phyloP scores from a whole-genome alignment of 2,329 filamentous ascomycete species.

The Zarea fungicola region DNA sequence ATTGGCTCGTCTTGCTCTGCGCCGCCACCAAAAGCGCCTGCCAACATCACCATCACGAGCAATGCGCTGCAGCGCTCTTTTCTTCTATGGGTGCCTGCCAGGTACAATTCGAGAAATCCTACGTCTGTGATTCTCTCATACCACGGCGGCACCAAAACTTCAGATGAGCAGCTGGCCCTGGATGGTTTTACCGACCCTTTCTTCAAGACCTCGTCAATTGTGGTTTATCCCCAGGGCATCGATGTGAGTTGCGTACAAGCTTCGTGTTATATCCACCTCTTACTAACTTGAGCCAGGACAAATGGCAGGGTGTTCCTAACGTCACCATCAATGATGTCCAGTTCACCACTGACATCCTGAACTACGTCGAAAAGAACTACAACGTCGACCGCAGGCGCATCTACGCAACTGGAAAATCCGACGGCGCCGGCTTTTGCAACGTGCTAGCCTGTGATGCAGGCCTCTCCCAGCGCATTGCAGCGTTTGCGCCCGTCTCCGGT shows the following conservation, averaged over 20 bases:
- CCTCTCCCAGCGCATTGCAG: conserved; percentile 31
- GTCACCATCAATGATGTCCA: conserved; percentile 35
- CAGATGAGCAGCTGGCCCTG: conserved; percentile 30
- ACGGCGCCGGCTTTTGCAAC: conserved; percentile 37
- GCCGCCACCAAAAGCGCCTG: not conserved
- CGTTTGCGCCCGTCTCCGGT: conserved; percentile 34
- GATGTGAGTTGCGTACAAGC: conserved; percentile 20
- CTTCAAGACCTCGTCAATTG: conserved; percentile 30
- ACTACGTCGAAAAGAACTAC: conserved; percentile 27
- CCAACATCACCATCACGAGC: conserved; percentile 12
- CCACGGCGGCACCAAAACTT: conserved; percentile 34
- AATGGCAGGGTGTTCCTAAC: conserved; percentile 33
- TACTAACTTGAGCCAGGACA: not conserved
- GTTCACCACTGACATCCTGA: conserved; percentile 37
- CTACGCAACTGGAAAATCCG: conserved; percentile 36
- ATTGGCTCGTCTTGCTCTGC: not conserved
- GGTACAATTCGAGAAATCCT: conserved; percentile 22
- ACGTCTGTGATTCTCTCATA: conserved; percentile 40
- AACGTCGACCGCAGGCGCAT: conserved; percentile 33
- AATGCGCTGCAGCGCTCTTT: conserved; percentile 23
- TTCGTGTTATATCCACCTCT: conserved; percentile 20
- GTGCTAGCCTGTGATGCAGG: conserved; percentile 32
- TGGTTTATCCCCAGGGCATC: conserved; percentile 41
- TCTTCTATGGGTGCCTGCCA: conserved; percentile 30
- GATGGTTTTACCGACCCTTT: conserved; percentile 31